Evolutionary conservation across 768 basidiomycete species (phyloP), one percentile per base, ranked within the genome.

Genomic region (Plicaturopsis crispa): DNA sequence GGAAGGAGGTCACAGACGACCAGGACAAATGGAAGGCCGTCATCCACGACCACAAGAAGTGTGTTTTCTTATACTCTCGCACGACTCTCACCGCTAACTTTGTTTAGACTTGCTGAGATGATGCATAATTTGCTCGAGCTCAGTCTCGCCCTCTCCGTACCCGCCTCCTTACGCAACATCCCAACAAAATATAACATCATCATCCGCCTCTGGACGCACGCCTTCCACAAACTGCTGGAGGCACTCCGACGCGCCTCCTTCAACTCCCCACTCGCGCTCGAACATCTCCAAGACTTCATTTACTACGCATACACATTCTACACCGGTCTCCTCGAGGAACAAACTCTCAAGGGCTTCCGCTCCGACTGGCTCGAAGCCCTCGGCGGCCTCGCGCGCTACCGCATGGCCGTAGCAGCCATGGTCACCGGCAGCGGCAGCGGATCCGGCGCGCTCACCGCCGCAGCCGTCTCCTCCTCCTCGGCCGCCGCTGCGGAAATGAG

Each of bases 111-210:
- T 4, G 90, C 87, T 0, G 93, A 98, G 48, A 74, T 78, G 42
- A 89, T 94, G 48, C 90, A 92, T 59, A 82, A 86, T 43, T 75
- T 99, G 19, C 74, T 99, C 38, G 73, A 79, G 26, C 77, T 94
- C 1, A 87, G 91, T 0, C 74, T 89, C 26, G 81, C 92, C 2
- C 89, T 91, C 1, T 77, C 77, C 7, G 82, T 93, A 0, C 94
- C 96, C 0, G 80, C 86, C 0, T 92, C 91, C 0, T 65, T 97
- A 2, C 84, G 91, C 33, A 80, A 83, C 41, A 86, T 98, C 35
- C 90, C 94, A 0, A 78, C 75, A 26, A 93, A 92, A 51, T 98
- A 97, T 67, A 96, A 96, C 61, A 93, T 98, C 50, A 87, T 94
- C 43, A 80, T 82, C 28, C 78, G 94, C 7, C 70, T 98, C 1